phyloP scores from a whole-genome alignment of 495 filamentous ascomycete species.

The Aspergillus haitiensis region DNA sequence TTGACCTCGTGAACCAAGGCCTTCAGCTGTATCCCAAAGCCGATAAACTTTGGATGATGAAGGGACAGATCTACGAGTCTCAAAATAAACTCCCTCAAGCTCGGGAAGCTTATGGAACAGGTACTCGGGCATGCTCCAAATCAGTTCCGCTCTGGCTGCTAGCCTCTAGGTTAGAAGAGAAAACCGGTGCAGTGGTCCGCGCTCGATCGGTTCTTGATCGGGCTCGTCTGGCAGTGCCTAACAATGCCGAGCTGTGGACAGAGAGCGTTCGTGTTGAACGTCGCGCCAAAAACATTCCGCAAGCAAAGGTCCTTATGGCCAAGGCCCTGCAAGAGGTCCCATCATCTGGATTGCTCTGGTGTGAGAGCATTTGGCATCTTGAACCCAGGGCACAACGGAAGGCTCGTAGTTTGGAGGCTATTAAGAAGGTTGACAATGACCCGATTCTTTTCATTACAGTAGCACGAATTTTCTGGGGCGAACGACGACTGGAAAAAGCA shows the following conservation, averaged over 20 bases:
- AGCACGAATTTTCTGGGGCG: constrained; percentile 73
- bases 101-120: constrained; percentile 85
- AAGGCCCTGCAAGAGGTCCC: constrained; percentile 87
- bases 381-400: constrained; percentile 90
- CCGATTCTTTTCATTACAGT: constrained; percentile 77
- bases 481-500: constrained; percentile 84
- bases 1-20: constrained; percentile 84
- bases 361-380: constrained; percentile 90
- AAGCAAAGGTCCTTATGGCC: constrained; percentile 90
- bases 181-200: constrained; percentile 78
- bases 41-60: constrained; percentile 96
- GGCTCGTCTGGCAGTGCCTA: constrained; percentile 80
- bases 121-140: constrained; percentile 80
- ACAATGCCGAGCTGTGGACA: constrained; percentile 81
- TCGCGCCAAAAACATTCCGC: constrained; percentile 76
- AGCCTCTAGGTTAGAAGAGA: constrained; percentile 83
- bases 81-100: constrained; percentile 77
- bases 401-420: constrained; percentile 84
- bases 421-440: constrained; percentile 95
- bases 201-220: constrained; percentile 90
- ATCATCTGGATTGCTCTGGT: constrained; percentile 87
- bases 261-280: constrained; percentile 91
- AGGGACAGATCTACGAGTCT: constrained; percentile 92
- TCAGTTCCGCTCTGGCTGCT: constrained; percentile 88
- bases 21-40: constrained; percentile 83